These are phyloP conservation scores for Xylaria cubensis DNA, from an alignment of 495 filamentous ascomycete genomes.

Conservation along the genomic window DNA sequence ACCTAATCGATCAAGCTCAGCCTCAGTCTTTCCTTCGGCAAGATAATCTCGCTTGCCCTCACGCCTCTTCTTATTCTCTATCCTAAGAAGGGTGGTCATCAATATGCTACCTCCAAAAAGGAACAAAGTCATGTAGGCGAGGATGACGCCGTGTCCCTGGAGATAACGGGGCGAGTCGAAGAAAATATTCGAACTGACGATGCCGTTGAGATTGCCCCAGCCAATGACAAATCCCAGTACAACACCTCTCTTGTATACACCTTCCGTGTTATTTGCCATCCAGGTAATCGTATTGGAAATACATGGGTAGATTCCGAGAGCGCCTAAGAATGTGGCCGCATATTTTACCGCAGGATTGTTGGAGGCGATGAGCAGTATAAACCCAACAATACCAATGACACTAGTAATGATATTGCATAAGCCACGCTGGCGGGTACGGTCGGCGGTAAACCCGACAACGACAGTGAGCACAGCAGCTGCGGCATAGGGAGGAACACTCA, in stretches of 20 bases:
- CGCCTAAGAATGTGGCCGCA: constrained; percentile 83
- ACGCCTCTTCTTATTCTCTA: constrained; percentile 67
- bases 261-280: constrained; percentile 89
- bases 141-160: constrained; percentile 54
- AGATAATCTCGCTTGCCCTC: constrained; percentile 73
- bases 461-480: constrained; percentile 80
- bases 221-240: constrained; percentile 87
- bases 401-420: constrained; percentile 80
- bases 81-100: constrained; percentile 68
- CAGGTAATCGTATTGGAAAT: constrained; percentile 93
- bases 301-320: constrained; percentile 89
- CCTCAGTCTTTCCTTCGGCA: constrained; percentile 63
- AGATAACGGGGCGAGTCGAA: constrained; percentile 52
- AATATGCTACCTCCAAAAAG: constrained; percentile 62
- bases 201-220: constrained; percentile 92
- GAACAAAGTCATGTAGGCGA: constrained; percentile 58
- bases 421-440: constrained; percentile 78
- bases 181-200: constrained; percentile 79
- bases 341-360: constrained; percentile 72
- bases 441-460: constrained; percentile 75
- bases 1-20: constrained; percentile 68
- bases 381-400: constrained; percentile 76
- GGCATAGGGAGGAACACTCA: constrained; percentile 90
- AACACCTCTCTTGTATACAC: constrained; percentile 90
- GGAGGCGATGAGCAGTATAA: constrained; percentile 74